These are phyloP conservation scores for Cystobasidium ongulense DNA, from an alignment of 768 basidiomycete genomes.

Conservation along the genomic window DNA sequence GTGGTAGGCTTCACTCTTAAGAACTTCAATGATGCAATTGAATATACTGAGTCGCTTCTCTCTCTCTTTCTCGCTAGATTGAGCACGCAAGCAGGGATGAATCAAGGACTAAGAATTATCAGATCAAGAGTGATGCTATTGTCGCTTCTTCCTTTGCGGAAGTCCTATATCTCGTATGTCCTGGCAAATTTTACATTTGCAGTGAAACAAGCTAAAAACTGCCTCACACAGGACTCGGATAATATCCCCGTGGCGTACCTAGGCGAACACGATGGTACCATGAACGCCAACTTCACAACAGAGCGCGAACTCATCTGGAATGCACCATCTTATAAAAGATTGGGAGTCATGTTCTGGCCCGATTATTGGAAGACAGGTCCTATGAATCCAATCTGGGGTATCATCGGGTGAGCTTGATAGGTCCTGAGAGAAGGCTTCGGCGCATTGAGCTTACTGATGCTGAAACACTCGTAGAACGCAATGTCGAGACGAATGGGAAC, in stretches of 20 bases:
- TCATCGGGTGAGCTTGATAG: conserved; percentile 24
- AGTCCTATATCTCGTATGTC: conserved; percentile 45
- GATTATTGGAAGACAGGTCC: conserved; percentile 49
- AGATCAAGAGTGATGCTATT: conserved; percentile 45
- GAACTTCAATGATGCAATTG: background rate
- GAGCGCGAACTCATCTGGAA: conserved; percentile 47
- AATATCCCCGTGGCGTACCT: conserved; percentile 20
- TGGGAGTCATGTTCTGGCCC: conserved; percentile 45
- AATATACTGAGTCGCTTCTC: background rate
- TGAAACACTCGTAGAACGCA: conserved; percentile 44
- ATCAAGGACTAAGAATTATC: conserved; percentile 45
- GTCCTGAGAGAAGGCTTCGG: too few relatives aligned
- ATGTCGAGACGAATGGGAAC: conserved; percentile 50
- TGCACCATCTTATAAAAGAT: conserved; percentile 45
- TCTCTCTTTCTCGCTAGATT: background rate
- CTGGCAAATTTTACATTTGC: background rate
- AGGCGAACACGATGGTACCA: conserved; percentile 32
- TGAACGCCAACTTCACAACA: conserved; percentile 43
- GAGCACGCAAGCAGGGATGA: conserved; percentile 37
- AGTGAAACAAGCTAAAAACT: too few relatives aligned
- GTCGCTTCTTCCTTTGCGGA: conserved; percentile 44
- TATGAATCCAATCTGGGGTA: conserved; percentile 32
- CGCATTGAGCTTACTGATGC: too few relatives aligned
- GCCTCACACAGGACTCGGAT: conserved; percentile 31
- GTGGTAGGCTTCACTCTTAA: conserved; percentile 11